phyloP scores from a whole-genome alignment of 495 filamentous ascomycete genomes.

The Podospora anserina region DNA sequence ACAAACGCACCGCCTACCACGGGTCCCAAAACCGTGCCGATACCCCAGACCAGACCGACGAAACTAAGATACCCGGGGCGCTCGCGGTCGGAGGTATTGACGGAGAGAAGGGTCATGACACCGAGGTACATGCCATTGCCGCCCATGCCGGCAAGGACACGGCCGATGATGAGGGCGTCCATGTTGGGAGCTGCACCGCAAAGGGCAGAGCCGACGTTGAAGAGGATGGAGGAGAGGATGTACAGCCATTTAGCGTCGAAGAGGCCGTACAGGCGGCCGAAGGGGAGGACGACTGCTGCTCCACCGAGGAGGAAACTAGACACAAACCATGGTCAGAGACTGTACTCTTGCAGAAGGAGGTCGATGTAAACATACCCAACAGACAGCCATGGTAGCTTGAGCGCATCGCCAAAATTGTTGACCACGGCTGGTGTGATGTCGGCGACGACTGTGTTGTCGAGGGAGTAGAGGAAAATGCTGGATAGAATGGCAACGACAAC shows the following conservation, averaged over 20 bases:
- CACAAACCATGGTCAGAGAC: too few relatives aligned
- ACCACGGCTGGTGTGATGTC: slow-evolving; percentile 53
- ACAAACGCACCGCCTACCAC: slow-evolving; percentile 62
- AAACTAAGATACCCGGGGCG: slow-evolving; percentile 47
- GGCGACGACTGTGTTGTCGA: slow-evolving; percentile 62
- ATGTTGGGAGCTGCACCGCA: slow-evolving; percentile 39
- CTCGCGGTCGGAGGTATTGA: slow-evolving; percentile 43
- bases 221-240: slow-evolving; percentile 48
- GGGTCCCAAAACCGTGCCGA: slow-evolving; percentile 55
- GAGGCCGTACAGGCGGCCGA: slow-evolving; percentile 42
- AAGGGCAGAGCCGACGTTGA: slow-evolving; percentile 51
- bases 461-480: slow-evolving; percentile 49
- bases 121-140: slow-evolving; percentile 53
- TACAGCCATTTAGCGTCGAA: slow-evolving; percentile 57
- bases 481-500: slow-evolving; percentile 48
- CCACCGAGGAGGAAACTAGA: slow-evolving; percentile 36
- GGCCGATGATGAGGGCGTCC: slow-evolving; percentile 44
- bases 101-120: slow-evolving; percentile 43
- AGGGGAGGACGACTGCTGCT: slow-evolving; percentile 41
- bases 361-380: slow-evolving; percentile 32
- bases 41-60: slow-evolving; percentile 48
- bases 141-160: slow-evolving; percentile 42
- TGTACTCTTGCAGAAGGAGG: too few relatives aligned
- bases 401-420: slow-evolving; percentile 41
- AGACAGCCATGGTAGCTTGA: slow-evolving; percentile 54